phyloP scores from a whole-genome alignment of 2,329 filamentous ascomycete genomes.

The Xylariaceae sp. region DNA sequence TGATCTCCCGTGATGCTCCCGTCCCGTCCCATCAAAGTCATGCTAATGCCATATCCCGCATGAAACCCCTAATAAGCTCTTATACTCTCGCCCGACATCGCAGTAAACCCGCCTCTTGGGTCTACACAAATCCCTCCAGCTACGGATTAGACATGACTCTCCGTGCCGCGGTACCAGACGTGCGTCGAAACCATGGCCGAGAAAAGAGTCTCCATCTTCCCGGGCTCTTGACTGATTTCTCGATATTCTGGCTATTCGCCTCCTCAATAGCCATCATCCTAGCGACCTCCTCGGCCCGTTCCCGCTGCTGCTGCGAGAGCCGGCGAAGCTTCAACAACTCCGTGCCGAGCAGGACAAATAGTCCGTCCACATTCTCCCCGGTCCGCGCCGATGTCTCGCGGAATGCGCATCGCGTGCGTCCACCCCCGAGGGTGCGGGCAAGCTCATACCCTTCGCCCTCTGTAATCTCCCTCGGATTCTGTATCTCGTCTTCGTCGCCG shows the following conservation, averaged over 20 bases:
- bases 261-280: not conserved
- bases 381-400: slow-evolving; percentile 35
- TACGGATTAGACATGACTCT: slow-evolving; percentile 6
- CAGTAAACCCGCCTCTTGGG: too few species aligned
- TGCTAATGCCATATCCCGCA: too few species aligned
- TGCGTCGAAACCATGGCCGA: slow-evolving; percentile 20
- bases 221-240: slow-evolving; percentile 13
- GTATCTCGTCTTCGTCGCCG: slow-evolving; percentile 22
- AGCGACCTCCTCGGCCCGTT: slow-evolving; percentile 16
- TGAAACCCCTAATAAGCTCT: too few species aligned
- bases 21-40: too few species aligned
- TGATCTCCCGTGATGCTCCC: too few species aligned
- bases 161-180: slow-evolving; percentile 7
- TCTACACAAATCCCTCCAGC: not conserved
- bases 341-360: slow-evolving; percentile 33
- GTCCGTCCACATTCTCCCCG: slow-evolving; percentile 33
- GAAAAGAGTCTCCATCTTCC: slow-evolving; percentile 23
- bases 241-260: not conserved
- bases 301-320: slow-evolving; percentile 24
- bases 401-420: slow-evolving; percentile 24
- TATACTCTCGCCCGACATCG: too few species aligned
- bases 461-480: slow-evolving; percentile 27
- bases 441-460: slow-evolving; percentile 32
- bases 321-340: slow-evolving; percentile 33
- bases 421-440: slow-evolving; percentile 19